Percentiles rank a stretch among this genome's conserved stretches.
phyloP scores from a whole-genome alignment of 345 rosid species.

The Pugionium cornutum region DNA sequence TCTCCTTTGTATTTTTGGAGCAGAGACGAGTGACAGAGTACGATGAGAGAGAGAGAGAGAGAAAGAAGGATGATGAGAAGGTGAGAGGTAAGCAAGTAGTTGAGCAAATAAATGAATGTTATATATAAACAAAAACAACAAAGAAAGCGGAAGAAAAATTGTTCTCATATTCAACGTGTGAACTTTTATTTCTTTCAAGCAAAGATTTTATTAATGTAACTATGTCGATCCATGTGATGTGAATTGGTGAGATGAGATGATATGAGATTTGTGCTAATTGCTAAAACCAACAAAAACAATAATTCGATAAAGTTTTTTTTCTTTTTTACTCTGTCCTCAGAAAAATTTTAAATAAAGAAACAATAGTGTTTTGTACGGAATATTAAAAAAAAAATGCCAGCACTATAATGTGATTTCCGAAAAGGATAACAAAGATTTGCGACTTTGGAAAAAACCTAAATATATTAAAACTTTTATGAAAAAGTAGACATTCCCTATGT shows the following conservation, averaged over 20 bases:
- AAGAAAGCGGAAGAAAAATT: constrained; percentile 8
- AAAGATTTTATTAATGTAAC: not conserved
- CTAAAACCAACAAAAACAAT: constrained; percentile 33
- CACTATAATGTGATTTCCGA: not conserved
- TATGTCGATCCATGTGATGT: constrained; percentile 3
- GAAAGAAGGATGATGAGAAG: constrained; percentile 4
- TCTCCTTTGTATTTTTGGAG: not conserved
- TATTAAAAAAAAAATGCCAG: not conserved
- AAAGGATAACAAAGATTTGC: constrained; percentile 7
- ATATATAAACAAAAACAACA: constrained; percentile 16
- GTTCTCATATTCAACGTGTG: constrained; percentile 5
- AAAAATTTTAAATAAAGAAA: not conserved
- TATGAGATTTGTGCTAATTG: constrained; percentile 20
- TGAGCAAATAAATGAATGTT: constrained; percentile 29
- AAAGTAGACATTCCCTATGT: not conserved
- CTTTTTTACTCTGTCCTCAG: constrained; percentile 10
- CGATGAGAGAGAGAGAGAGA: constrained; percentile 1
- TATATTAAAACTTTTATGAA: not conserved
- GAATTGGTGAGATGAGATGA: constrained; percentile 18
- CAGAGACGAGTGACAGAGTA: constrained; percentile 25
- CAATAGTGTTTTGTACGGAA: constrained; percentile 30
- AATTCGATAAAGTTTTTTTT: not conserved
- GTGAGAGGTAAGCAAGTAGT: not conserved
- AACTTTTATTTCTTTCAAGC: not conserved
- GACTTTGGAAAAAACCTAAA: not conserved